Conservation (phyloP, 495 filamentous ascomycete genomes). For the Aspergillus wentii region DNA sequence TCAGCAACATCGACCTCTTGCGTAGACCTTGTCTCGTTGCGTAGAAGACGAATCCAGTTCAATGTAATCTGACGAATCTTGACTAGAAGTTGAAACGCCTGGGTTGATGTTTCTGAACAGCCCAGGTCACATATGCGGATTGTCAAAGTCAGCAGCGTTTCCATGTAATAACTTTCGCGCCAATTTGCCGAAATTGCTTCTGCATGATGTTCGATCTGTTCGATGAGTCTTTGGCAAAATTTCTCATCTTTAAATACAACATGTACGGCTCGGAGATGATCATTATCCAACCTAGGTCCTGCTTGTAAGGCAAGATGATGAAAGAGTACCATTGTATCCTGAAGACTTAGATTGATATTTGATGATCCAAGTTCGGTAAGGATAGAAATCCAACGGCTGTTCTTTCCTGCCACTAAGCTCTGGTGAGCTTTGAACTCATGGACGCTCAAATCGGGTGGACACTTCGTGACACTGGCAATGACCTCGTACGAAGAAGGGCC, state of each 20-base stretch:
- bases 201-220: conserved; percentile 23
- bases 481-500: conserved; percentile 31
- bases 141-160: conserved; percentile 31
- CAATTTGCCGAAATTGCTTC: conserved; percentile 41
- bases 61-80: conserved; percentile 20
- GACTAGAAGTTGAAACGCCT: conserved; percentile 9
- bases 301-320: conserved; percentile 44
- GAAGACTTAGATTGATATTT: conserved; percentile 42
- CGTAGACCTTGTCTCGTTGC: conserved; percentile 35
- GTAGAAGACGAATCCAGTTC: conserved; percentile 41
- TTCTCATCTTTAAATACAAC: conserved; percentile 19
- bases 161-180: conserved; percentile 37
- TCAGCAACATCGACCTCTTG: conserved; percentile 30
- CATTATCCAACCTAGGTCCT: conserved; percentile 23
- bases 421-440: conserved; percentile 49
- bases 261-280: conserved; percentile 18
- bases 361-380: conserved; percentile 42
- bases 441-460: conserved; percentile 35
- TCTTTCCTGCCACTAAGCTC: conserved; percentile 34
- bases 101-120: background rate
- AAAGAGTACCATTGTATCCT: conserved; percentile 37
- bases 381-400: conserved; percentile 49
- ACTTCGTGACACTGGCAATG: conserved; percentile 36
- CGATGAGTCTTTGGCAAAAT: conserved; percentile 19
- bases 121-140: conserved; percentile 31